phyloP scores from a whole-genome alignment of 2,329 filamentous ascomycete genomes.

The Gaeumannomyces sp. region DNA sequence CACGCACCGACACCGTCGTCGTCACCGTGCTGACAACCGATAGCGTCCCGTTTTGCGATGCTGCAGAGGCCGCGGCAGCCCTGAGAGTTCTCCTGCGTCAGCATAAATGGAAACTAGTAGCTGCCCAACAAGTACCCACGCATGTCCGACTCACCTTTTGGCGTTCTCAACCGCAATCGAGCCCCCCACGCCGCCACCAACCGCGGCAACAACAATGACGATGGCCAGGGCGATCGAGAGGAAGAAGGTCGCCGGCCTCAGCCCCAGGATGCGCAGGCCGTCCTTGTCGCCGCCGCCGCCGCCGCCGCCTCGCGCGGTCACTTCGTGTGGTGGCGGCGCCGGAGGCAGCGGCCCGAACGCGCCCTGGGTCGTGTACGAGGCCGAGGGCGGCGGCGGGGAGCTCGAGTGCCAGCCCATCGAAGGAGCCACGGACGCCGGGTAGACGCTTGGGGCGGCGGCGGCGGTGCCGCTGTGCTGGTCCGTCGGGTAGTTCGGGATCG shows the following conservation, averaged over 20 bases:
- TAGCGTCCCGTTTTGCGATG: too few species aligned
- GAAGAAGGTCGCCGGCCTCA: constrained; percentile 16
- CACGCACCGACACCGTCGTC: constrained; percentile 4
- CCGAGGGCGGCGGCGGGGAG: neutral
- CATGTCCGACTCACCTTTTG: constrained; percentile 11
- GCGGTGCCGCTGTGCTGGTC: too few species aligned
- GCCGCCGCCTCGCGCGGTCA: neutral
- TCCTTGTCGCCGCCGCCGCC: neutral
- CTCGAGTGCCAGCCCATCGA: neutral
- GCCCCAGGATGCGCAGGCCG: constrained; percentile 14
- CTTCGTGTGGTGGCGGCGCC: neutral
- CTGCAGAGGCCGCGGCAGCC: neutral
- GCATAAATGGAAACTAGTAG: neutral
- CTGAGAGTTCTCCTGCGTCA: neutral
- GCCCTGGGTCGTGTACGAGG: neutral
- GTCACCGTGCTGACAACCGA: constrained; percentile 5
- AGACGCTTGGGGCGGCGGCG: too few species aligned
- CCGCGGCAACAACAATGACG: constrained; percentile 17
- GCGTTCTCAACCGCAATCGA: constrained; percentile 18
- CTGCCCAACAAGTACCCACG: too few species aligned
- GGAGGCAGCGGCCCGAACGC: too few species aligned
- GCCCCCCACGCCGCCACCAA: constrained; percentile 20
- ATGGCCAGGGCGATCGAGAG: constrained; percentile 15
- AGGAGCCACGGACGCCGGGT: neutral
- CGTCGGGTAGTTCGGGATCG: too few species aligned